Evolutionary conservation across 345 rosid species (phyloP).

Genomic region (Odontarrhena argentea): DNA sequence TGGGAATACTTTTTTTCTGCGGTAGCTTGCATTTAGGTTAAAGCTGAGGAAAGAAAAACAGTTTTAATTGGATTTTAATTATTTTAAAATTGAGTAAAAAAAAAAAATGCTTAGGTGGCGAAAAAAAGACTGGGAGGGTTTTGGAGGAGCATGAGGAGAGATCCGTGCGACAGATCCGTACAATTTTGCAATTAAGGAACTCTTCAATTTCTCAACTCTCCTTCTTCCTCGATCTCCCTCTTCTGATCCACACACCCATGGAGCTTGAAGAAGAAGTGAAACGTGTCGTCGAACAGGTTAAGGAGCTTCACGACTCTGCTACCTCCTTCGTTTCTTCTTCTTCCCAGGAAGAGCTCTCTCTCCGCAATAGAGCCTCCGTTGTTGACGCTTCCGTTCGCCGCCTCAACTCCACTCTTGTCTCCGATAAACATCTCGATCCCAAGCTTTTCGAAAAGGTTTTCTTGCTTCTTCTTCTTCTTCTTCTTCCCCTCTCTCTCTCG

Average conservation of each 20-base stretch:
- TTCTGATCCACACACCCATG: slow-evolving; percentile 25
- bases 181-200: neutral
- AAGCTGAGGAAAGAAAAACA: too few relatives aligned
- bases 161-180: slow-evolving; percentile 20
- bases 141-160: slow-evolving; percentile 17
- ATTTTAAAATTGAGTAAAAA: too few relatives aligned
- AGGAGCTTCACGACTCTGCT: slow-evolving; percentile 78
- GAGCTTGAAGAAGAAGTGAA: slow-evolving; percentile 73
- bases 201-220: neutral
- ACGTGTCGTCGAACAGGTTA: slow-evolving; percentile 68
- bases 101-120: too few relatives aligned
- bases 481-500: neutral
- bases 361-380: slow-evolving; percentile 64
- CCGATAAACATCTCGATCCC: slow-evolving; percentile 53
- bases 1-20: too few relatives aligned
- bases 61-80: too few relatives aligned
- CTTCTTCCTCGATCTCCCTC: slow-evolving; percentile 26
- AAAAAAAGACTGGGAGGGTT: neutral
- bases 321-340: slow-evolving; percentile 55
- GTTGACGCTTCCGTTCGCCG: slow-evolving; percentile 79
- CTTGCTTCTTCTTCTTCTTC: neutral
- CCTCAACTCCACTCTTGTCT: slow-evolving; percentile 51
- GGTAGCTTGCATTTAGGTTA: too few relatives aligned
- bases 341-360: slow-evolving; percentile 69
- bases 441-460: slow-evolving; percentile 67